Conservation (phyloP, 2,329 filamentous ascomycete genomes). For the Penicillium concentricum region DNA sequence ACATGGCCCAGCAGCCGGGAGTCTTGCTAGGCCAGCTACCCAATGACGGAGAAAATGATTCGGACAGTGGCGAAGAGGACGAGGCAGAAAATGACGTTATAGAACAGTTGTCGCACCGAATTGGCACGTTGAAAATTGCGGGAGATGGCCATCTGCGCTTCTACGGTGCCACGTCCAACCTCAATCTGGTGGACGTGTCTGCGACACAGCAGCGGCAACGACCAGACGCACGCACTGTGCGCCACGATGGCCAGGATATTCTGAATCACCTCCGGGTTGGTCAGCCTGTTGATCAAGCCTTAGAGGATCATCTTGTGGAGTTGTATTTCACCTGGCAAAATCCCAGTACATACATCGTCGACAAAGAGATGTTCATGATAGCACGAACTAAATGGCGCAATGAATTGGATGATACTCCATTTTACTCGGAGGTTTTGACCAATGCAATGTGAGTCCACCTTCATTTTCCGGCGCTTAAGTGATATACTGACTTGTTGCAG, state of each 20-base stretch:
- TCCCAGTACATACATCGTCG: conserved; percentile 47
- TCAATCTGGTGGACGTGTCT: conserved; percentile 43
- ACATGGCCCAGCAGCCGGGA: conserved; percentile 29
- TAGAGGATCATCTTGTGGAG: conserved; percentile 47
- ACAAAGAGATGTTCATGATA: conserved; percentile 42
- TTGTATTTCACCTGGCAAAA: conserved; percentile 53
- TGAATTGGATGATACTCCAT: conserved; percentile 40
- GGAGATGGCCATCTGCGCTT: conserved; percentile 47
- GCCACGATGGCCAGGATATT: conserved; percentile 41
- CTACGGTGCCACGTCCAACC: conserved; percentile 47
- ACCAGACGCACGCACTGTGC: conserved; percentile 40
- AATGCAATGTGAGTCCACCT: conserved; percentile 37
- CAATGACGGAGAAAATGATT: conserved; percentile 27
- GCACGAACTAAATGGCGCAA: conserved; percentile 38
- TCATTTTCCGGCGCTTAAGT: background rate
- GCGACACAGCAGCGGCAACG: conserved; percentile 35
- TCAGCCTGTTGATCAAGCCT: conserved; percentile 39
- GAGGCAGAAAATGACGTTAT: conserved; percentile 44
- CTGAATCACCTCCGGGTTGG: conserved; percentile 44
- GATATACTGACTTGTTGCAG: conserved; percentile 20
- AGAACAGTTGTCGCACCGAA: conserved; percentile 44
- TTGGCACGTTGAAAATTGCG: conserved; percentile 46
- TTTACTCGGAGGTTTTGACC: conserved; percentile 43
- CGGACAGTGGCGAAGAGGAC: conserved; percentile 39
- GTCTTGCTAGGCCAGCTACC: conserved; percentile 21